Conservation (phyloP, 2,329 filamentous ascomycete species). For the Taxawa tesnikishii region DNA sequence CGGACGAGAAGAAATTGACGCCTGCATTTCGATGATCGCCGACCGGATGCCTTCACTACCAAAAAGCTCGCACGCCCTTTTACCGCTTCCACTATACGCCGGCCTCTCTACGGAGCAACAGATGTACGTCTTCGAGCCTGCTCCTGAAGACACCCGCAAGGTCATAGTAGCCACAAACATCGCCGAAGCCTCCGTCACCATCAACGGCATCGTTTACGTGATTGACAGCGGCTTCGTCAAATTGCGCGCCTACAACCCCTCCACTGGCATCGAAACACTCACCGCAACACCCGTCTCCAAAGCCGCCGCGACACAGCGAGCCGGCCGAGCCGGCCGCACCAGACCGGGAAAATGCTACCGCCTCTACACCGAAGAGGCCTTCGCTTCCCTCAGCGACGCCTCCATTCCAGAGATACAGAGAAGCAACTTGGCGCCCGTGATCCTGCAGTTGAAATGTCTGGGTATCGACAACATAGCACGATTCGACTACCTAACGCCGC, state of each 20-base stretch:
- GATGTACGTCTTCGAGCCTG: conserved; percentile 84
- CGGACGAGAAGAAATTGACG: conserved; percentile 85
- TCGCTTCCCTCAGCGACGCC: conserved; percentile 51
- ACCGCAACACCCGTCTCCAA: conserved; percentile 75
- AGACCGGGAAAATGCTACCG: conserved; percentile 88
- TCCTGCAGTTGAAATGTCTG: conserved; percentile 86
- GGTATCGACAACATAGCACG: conserved; percentile 89
- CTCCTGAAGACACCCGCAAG: conserved; percentile 72
- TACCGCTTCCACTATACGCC: conserved; percentile 74
- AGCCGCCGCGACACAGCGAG: conserved; percentile 82
- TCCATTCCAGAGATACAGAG: conserved; percentile 86
- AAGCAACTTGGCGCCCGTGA: conserved; percentile 75
- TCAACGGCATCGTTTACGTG: conserved; percentile 83
- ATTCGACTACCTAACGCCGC: conserved; percentile 79
- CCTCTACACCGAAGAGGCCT: conserved; percentile 72
- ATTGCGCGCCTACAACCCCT: conserved; percentile 71
- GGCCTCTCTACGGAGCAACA: conserved; percentile 84
- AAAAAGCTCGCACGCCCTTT: conserved; percentile 45
- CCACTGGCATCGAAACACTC: conserved; percentile 75
- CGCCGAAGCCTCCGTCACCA: conserved; percentile 89
- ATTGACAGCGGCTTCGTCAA: conserved; percentile 89
- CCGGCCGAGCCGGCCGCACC: conserved; percentile 80
- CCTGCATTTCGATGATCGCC: conserved; percentile 63
- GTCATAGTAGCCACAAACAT: conserved; percentile 93
- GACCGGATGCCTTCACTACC: conserved; percentile 57